These are phyloP conservation scores for Diaporthe sp. DNA, from an alignment of 2,329 filamentous ascomycete species.

Conservation along the genomic window DNA sequence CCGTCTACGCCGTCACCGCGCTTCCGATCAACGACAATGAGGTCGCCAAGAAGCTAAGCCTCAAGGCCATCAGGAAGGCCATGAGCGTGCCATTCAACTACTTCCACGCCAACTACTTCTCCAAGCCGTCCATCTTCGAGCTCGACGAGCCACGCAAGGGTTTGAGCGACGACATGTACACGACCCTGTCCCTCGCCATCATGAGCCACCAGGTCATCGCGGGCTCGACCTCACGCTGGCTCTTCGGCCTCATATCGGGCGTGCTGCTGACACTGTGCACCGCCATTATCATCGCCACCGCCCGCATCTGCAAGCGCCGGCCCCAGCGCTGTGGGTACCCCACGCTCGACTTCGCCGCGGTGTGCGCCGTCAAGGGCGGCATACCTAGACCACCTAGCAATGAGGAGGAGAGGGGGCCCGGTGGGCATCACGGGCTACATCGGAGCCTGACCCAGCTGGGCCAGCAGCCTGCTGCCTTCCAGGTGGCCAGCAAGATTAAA, in stretches of 20 bases:
- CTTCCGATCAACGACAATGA: conserved; percentile 36
- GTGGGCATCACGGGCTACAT: conserved; percentile 1
- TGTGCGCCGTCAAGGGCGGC: conserved; percentile 28
- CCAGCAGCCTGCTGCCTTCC: conserved; percentile 23
- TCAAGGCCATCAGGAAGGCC: conserved; percentile 30
- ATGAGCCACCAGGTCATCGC: conserved; percentile 36
- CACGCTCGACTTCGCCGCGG: conserved; percentile 32
- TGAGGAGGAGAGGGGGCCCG: not conserved
- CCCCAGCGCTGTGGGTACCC: conserved; percentile 34
- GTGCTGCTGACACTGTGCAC: conserved; percentile 17
- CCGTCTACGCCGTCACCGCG: conserved; percentile 35
- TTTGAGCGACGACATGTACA: conserved; percentile 24
- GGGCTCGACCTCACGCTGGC: conserved; percentile 15
- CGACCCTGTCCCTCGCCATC: conserved; percentile 24
- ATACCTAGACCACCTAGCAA: conserved; percentile 3
- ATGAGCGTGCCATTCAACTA: conserved; percentile 35
- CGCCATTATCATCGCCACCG: conserved; percentile 19
- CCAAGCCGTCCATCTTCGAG: conserved; percentile 16
- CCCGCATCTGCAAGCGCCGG: conserved; percentile 16
- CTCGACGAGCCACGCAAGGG: not conserved
- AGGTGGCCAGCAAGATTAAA: conserved; percentile 36
- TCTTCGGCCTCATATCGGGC: conserved; percentile 29
- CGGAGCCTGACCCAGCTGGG: conserved; percentile 33
- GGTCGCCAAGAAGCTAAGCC: conserved; percentile 25
- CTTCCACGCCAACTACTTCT: conserved; percentile 36